Base-by-base conservation (phyloP, 805 yeast genomes). In the Candida bentonensis region DNA sequence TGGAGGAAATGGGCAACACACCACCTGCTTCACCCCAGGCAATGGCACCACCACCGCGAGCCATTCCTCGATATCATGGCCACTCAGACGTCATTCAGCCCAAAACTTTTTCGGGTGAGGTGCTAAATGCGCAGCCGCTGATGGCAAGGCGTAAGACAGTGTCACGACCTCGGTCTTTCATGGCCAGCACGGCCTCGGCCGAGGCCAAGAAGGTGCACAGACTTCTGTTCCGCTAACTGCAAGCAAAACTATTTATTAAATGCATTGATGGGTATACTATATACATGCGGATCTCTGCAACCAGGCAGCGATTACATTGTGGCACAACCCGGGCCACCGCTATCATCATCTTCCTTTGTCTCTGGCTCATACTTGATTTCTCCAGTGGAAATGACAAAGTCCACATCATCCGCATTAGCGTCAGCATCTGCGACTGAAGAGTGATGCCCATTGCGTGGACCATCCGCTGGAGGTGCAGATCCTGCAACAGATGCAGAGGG, bases 371-470 rank as follows among this genome's bases (percentile, higher is more conserved):
- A 30, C 17, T 30, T 30, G 17, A 30, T 15, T 5, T 30, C 36
- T 9, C 36, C 36, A 30, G 5, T n/a, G 7, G 7, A 5, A 30
- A 30, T n/a, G 17, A n/a, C 17, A n/a, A 9, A 30, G 36, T 30
- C 36, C 17, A 30, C 36, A n/a, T 30, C 36, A 30, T 30, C 36
- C 7, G 36, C 36, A 30, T 30, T 30, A 30, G 36, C 36, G 7
- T 9, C 36, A 9, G 36, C 36, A 30, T 30, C 36, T 5, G 36
- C 7, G 20, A n/a, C 20, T 11, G 36, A 30, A 13, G 36, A 30
- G 36, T 30, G 36, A 30, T 11, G 36, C 5, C 36, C 36, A 17
- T 30, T 30, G 20, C 36, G 36, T 4, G 5, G 5, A n/a, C 7
- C 17, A 9, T 9, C 36, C 5, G 17, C 11, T 13, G 7, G 20